phyloP scores from a whole-genome alignment of 192 early-diverging fungal species.

The Entrophospora sp. region DNA sequence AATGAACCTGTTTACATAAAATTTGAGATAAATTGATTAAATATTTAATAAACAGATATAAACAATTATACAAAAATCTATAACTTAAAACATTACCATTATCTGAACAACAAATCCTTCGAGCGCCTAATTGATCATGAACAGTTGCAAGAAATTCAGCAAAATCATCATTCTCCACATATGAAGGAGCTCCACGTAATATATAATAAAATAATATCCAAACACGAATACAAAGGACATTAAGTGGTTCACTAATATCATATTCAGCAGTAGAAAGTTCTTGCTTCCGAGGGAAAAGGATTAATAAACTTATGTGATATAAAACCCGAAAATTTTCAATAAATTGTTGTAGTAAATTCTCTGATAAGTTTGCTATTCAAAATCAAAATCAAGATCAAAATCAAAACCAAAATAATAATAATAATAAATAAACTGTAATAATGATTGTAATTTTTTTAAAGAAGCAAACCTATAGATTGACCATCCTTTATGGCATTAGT shows the following conservation, averaged over 20 bases:
- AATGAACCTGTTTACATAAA: constrained; percentile 36
- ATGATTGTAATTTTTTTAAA: neutral
- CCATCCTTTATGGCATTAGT: neutral
- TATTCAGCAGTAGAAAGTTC: neutral
- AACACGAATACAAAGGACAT: neutral
- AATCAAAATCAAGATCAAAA: neutral
- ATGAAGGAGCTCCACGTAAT: neutral
- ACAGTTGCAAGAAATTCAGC: constrained; percentile 33
- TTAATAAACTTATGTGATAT: neutral
- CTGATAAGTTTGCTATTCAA: neutral
- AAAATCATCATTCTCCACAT: neutral
- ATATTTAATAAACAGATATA: neutral
- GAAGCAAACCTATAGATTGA: neutral
- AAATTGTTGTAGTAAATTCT: neutral
- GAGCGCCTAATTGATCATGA: constrained; percentile 53
- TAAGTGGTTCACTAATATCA: neutral
- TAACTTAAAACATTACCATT: no score
- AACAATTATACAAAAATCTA: no score
- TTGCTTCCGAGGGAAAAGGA: neutral
- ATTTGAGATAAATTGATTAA: neutral
- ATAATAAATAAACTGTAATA: constrained; percentile 16
- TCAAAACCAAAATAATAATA: neutral
- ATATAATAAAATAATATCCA: constrained; percentile 7
- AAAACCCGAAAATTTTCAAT: neutral
- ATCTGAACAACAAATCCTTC: constrained; percentile 48